Conservation (phyloP, 768 basidiomycete genomes). For the Mycena indigotica region DNA sequence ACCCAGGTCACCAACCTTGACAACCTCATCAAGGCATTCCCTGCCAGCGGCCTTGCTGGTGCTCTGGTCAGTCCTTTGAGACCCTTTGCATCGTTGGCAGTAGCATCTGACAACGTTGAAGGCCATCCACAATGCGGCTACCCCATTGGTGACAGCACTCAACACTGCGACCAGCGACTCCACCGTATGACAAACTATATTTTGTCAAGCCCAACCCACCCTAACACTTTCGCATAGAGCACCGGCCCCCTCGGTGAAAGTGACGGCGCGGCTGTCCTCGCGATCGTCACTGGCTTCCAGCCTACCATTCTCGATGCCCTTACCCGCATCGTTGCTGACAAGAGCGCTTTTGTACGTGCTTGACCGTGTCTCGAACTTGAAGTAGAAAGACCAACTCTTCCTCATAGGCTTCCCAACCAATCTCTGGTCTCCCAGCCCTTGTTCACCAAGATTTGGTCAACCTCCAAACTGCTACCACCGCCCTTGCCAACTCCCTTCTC, state of each 20-base stretch:
- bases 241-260: conserved; percentile 28
- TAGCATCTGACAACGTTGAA: conserved; percentile 3
- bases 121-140: conserved; percentile 31
- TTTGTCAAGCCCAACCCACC: not conserved
- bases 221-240: conserved; percentile 14
- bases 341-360: conserved; percentile 26
- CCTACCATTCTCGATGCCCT: conserved; percentile 32
- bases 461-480: conserved; percentile 24
- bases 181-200: conserved; percentile 21
- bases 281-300: conserved; percentile 25
- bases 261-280: conserved; percentile 30
- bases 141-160: conserved; percentile 24
- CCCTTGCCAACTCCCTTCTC: conserved; percentile 30
- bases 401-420: conserved; percentile 25
- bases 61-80: conserved; percentile 24
- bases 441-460: conserved; percentile 31
- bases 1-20: conserved; percentile 29
- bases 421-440: conserved; percentile 33
- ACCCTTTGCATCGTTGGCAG: not conserved
- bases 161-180: conserved; percentile 29
- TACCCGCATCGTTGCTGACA: conserved; percentile 26
- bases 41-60: conserved; percentile 26
- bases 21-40: conserved; percentile 32
- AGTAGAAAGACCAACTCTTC: not conserved
- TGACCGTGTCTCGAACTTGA: not conserved